Evolutionary conservation across 2,329 filamentous ascomycete species (phyloP), one percentile per base, ranked within the genome.

Genomic region (Emmonsia crescens): DNA sequence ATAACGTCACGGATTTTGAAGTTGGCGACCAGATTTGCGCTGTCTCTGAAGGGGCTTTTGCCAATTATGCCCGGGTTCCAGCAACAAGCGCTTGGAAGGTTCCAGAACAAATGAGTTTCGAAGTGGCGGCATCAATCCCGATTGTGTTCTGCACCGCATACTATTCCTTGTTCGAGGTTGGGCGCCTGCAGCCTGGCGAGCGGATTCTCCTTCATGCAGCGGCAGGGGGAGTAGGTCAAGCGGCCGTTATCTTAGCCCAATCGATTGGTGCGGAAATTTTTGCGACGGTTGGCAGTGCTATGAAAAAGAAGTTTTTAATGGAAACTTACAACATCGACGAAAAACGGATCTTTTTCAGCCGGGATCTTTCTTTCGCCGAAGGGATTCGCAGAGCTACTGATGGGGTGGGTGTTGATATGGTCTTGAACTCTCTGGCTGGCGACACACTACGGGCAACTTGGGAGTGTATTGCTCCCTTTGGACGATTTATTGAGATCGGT

Each of bases 401-500:
- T 19, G 59, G 51, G 14, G n/a, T 55, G 3, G 59, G 63, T 10
- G 62, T 67, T 27, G 65, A 66, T 61, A 62, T 65, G 33, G 59
- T 64, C 1, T 56, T 66, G 42, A 67, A 65, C 42, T 64, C 62
- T 21, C 61, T 67, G 19, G 58, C 57, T 16, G 65, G 65, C 24
- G 61, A 66, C 16, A 52, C 59, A 16, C 58, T 66, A 14, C 46
- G 48, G 10, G 59, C 49, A n/a, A 62, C 62, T 10, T 66, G 62
- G 60, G 56, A 54, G 14, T 63, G 56, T 46, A 48, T 65, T 19
- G 64, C 64, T 27, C 57, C 61, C 16, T 66, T 66, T 51, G 65
- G 64, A 5, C 58, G 65, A 24, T 66, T 82, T 69, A 64, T 81
- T 0, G 78, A 81, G 57, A 74, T 80, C 29, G 77, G 76, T 12